Conservation (phyloP, 768 basidiomycete genomes). For the Leccinum uliginosum region DNA sequence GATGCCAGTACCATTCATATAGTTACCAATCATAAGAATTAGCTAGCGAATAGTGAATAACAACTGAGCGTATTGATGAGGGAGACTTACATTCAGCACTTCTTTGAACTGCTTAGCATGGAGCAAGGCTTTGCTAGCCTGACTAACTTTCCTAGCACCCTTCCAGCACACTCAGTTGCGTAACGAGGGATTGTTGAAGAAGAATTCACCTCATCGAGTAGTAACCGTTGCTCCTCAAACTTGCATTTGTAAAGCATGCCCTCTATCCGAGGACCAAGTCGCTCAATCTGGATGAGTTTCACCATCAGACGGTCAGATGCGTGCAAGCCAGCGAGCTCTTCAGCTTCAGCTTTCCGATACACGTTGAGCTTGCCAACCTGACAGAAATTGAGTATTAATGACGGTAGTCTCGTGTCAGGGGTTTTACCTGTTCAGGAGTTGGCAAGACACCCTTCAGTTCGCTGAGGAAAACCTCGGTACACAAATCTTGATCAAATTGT, state of each 20-base stretch:
- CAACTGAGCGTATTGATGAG: not conserved
- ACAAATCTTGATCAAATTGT: constrained; percentile 82
- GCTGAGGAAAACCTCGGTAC: constrained; percentile 83
- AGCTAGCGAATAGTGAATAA: constrained; percentile 42
- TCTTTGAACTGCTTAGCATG: constrained; percentile 88
- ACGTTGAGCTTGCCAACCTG: constrained; percentile 87
- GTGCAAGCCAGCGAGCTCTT: constrained; percentile 85
- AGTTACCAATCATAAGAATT: constrained; percentile 94
- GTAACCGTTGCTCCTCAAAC: constrained; percentile 80
- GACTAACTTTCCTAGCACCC: constrained; percentile 77
- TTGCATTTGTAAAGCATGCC: constrained; percentile 92
- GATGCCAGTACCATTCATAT: constrained; percentile 94
- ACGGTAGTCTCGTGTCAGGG: not conserved
- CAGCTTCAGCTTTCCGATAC: constrained; percentile 80
- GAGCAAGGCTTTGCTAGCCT: constrained; percentile 76
- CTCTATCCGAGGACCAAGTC: constrained; percentile 81
- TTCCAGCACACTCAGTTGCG: constrained; percentile 28
- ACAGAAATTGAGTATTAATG: not conserved
- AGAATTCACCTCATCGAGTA: constrained; percentile 71
- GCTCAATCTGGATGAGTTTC: constrained; percentile 90
- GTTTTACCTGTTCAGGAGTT: constrained; percentile 77
- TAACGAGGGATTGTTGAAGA: not conserved
- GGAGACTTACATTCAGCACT: constrained; percentile 65
- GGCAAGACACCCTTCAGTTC: constrained; percentile 87
- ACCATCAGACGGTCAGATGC: constrained; percentile 96